Evolutionary conservation across 306 rosid species (phyloP).

Genomic region (Argentina anserina): DNA sequence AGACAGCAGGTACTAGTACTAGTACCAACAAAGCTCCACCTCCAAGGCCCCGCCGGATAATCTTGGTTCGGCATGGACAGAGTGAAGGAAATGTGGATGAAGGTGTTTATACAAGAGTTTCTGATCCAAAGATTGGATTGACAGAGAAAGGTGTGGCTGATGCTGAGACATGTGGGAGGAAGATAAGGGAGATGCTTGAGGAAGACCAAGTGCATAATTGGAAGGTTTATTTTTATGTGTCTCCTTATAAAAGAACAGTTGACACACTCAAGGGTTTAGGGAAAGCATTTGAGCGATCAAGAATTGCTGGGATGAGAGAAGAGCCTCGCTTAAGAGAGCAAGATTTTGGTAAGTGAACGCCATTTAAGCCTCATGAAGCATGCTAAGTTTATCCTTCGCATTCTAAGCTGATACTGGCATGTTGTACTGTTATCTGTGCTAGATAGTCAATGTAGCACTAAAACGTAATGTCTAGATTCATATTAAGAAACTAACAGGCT

Average conservation of each 20-base stretch:
- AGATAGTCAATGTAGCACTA: not conserved
- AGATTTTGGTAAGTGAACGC: conserved; percentile 57
- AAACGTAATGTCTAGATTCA: not conserved
- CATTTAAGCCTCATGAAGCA: not conserved
- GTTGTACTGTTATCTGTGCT: not conserved
- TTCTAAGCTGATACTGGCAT: not conserved
- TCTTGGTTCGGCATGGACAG: conserved; percentile 83
- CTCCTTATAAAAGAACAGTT: conserved; percentile 66
- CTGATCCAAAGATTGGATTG: conserved; percentile 70
- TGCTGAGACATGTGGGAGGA: conserved; percentile 57
- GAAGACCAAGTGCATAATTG: conserved; percentile 39
- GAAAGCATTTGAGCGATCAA: conserved; percentile 52
- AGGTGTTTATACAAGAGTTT: conserved; percentile 50
- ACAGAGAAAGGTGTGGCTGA: conserved; percentile 52
- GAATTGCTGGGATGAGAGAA: conserved; percentile 82
- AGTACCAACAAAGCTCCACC: conserved; percentile 24
- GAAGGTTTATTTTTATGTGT: conserved; percentile 79
- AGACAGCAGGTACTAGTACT: not conserved
- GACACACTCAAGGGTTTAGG: conserved; percentile 57
- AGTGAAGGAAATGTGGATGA: conserved; percentile 84
- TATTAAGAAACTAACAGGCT: not conserved
- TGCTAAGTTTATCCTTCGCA: not conserved
- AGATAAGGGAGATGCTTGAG: conserved; percentile 49
- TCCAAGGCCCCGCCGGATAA: conserved; percentile 78
- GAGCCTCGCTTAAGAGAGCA: conserved; percentile 87